Evolutionary conservation across 2,329 filamentous ascomycete genomes (phyloP).

Genomic region (Cercospora sp.): DNA sequence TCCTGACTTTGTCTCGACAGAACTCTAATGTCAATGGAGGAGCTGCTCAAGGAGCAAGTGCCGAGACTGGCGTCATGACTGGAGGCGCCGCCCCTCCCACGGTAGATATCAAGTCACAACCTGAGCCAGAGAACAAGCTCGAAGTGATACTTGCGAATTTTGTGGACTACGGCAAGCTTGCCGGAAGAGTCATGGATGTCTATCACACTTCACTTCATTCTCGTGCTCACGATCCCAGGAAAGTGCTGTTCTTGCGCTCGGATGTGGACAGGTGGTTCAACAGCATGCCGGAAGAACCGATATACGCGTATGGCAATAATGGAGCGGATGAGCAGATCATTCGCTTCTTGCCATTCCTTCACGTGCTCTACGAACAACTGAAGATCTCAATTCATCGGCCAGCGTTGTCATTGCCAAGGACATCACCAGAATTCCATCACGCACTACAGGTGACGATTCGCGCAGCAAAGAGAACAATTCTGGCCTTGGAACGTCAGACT

Average conservation of each 20-base stretch:
- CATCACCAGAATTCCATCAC: constrained; percentile 35
- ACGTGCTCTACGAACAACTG: constrained; percentile 39
- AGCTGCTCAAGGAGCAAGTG: neutral
- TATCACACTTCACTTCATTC: constrained; percentile 29
- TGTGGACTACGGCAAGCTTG: constrained; percentile 29
- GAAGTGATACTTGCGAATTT: constrained; percentile 30
- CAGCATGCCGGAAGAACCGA: constrained; percentile 28
- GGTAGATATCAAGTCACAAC: neutral
- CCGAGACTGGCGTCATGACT: constrained; percentile 1
- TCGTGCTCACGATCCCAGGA: constrained; percentile 23
- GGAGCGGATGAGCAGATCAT: constrained; percentile 25
- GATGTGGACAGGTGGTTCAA: constrained; percentile 33
- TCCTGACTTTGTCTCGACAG: constrained; percentile 4
- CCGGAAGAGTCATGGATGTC: constrained; percentile 28
- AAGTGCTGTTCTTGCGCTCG: constrained; percentile 27
- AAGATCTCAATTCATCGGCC: constrained; percentile 41
- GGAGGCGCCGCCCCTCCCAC: neutral
- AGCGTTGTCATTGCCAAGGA: constrained; percentile 38
- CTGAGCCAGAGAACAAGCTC: constrained; percentile 8
- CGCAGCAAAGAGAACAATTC: constrained; percentile 35
- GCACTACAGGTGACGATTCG: constrained; percentile 37
- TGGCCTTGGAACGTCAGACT: constrained; percentile 29
- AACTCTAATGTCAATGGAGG: constrained; percentile 4
- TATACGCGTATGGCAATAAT: constrained; percentile 19
- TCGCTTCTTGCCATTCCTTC: constrained; percentile 34